Percentiles rank a stretch among this genome's conserved stretches.
phyloP scores from a whole-genome alignment of 192 early-diverging fungal genomes.

The Geranomyces michiganensis region DNA sequence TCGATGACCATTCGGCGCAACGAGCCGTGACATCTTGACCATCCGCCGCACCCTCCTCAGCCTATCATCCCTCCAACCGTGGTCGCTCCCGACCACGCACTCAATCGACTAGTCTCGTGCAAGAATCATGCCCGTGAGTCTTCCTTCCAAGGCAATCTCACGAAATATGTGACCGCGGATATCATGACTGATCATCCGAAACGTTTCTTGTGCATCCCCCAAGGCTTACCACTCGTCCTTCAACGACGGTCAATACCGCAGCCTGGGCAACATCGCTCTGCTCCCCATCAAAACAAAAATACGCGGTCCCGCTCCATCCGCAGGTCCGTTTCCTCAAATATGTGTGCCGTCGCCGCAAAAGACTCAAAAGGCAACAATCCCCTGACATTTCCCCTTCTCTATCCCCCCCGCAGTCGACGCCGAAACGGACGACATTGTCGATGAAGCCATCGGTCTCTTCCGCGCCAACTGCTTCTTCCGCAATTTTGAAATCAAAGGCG shows the following conservation, averaged over 20 bases:
- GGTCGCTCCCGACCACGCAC: no score
- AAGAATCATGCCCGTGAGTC: no score
- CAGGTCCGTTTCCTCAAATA: conserved; percentile 45
- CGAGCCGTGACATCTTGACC: no score
- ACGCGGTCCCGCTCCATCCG: conserved; percentile 77
- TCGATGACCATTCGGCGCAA: no score
- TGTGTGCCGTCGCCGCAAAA: neutral
- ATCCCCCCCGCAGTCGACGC: conserved; percentile 27
- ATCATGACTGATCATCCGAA: no score
- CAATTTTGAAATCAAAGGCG: conserved; percentile 99
- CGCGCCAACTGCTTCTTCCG: conserved; percentile 96
- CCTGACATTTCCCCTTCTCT: neutral
- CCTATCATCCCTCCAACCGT: no score
- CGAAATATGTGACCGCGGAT: no score
- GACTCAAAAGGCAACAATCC: neutral
- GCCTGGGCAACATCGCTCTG: conserved; percentile 83
- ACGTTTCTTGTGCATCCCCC: no score
- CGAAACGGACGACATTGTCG: conserved; percentile 80
- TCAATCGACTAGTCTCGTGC: no score
- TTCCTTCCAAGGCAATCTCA: no score
- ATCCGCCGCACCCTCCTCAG: no score
- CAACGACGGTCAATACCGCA: conserved; percentile 63
- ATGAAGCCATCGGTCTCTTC: conserved; percentile 93
- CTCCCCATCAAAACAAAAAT: conserved; percentile 89
- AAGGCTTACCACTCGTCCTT: conserved; percentile 89